Base-by-base conservation (phyloP, 2,329 filamentous ascomycete species). In the Hawksworthiomyces lignivorus region DNA sequence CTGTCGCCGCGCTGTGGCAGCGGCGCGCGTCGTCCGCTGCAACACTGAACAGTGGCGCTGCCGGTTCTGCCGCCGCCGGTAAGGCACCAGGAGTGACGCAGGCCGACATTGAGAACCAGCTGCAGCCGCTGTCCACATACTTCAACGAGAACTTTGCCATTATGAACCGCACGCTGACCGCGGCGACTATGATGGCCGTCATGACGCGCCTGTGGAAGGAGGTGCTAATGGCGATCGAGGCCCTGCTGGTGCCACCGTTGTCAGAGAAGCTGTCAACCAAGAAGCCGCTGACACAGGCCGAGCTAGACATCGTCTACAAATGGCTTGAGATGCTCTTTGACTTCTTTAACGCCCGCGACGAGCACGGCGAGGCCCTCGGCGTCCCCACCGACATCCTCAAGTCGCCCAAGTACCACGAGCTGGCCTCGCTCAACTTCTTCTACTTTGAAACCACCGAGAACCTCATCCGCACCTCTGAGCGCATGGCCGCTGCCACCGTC, bases 141-240 rank as follows among this genome's bases (percentile, higher is more conserved):
- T 98, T 98, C 58, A 87, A 98, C 59, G 90, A 96, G 59, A 98
- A 98, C 56, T 98, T 98, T 62, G 87, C 88, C 45, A 95, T 97
- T 53, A 95, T 98, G 89, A 96, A 97, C 65, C 81, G 92, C 62
- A 96, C 90, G 1, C 70, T 98, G 43, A 97, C 92, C 1, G 84
- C 88, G 44, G 82, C 87, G 44, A 94, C 92, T n/a, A 96, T 98
- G 90, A 80, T 89, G 53, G 89, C 92, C 59, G 92, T 98, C 54
- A 98, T 98, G 92, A 94, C 88, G 18, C 80, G 92, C 33, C 67
- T 98, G 6, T 98, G 92, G 92, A 98, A 98, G 64, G 92, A 98
- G 61, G 89, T 95, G 1, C 72, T 98, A 14, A 81, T 89, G 53
- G 94, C 90, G 1, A 84, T 97, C 49, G 92, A 98, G 63, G 77